Evolutionary conservation across 768 basidiomycete species (phyloP).

Genomic region (Leccinellum luteum): DNA sequence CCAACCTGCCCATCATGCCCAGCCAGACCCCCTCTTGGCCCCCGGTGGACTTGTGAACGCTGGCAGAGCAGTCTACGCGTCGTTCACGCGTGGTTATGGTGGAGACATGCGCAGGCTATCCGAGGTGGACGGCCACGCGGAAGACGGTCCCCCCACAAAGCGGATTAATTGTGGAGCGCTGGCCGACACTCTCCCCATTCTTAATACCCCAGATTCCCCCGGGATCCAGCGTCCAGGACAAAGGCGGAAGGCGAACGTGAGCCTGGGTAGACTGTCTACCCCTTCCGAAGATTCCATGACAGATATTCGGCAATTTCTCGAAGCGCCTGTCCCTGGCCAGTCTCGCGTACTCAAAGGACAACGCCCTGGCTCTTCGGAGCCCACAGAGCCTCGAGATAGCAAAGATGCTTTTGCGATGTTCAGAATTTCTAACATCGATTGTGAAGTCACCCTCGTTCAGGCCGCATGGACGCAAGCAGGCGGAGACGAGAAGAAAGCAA

Average conservation of each 20-base stretch:
- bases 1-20: constrained; percentile 32
- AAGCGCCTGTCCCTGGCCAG: constrained; percentile 38
- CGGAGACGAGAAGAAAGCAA: constrained; percentile 62
- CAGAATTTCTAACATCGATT: constrained; percentile 58
- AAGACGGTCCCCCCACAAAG: constrained; percentile 71
- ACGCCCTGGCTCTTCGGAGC: constrained; percentile 32
- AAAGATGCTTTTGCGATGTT: constrained; percentile 51
- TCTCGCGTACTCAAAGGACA: constrained; percentile 56
- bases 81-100: constrained; percentile 43
- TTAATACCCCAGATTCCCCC: constrained; percentile 50
- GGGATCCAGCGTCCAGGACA: constrained; percentile 53
- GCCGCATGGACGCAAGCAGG: constrained; percentile 67
- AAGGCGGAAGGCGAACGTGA: constrained; percentile 39
- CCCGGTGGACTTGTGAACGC: constrained; percentile 56
- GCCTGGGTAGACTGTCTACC: constrained; percentile 44
- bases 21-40: constrained; percentile 53
- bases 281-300: constrained; percentile 72
- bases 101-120: constrained; percentile 38
- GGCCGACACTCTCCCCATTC: constrained; percentile 30
- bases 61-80: constrained; percentile 46
- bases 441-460: constrained; percentile 37
- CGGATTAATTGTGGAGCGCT: constrained; percentile 55
- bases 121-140: constrained; percentile 38
- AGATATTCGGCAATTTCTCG: constrained; percentile 41
- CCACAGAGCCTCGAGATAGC: constrained; percentile 26